Evolutionary conservation across 2,329 filamentous ascomycete genomes (phyloP), one percentile per base, ranked within the genome.

Genomic region (Mariannaea sp.): DNA sequence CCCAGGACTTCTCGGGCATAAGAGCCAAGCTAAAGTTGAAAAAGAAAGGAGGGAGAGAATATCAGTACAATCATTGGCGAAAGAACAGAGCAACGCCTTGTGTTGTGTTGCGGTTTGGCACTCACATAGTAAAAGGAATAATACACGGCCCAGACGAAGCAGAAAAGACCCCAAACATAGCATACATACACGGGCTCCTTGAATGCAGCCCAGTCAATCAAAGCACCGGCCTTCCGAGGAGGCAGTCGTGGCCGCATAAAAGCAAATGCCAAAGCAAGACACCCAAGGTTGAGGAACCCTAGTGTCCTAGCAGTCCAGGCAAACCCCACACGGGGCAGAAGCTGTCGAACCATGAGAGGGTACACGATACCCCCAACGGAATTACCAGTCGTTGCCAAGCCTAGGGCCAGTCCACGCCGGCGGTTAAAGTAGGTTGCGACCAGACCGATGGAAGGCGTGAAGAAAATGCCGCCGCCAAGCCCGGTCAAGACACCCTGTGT

Each of bases 251-350:
- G 68, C 1, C 67, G 65, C 62, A 73, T 62, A 7, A 73, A 68
- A 1, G 58, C 57, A 7, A 57, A 52, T 2, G 65, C 89, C 42
- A 92, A 81, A 3, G 87, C 80, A 46, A 95, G 83, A 16, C 85
- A 85, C 1, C 82, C 84, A 2, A 84, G 77, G 67, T 94, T 94
- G 24, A 89, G 76, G 61, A 89, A 87, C 0, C 80, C 86, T 1
- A 89, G 70, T 0, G 82, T 75, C 2, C 87, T 73, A 0, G 82
- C 80, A 0, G 83, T 77, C 82, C 83, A 86, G 0, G 72, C 70
- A 56, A 86, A 85, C 0, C 83, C 83, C 3, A 84, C 71, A 0
- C 65, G 57, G 0, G 79, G 78, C 2, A 83, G 70, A 2, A 87
- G 67, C 2, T 77, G 71, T 30, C 81, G 73, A 53, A 86, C 82